Base-by-base conservation (phyloP, 768 basidiomycete genomes). In the Hypholoma fasciculare region DNA sequence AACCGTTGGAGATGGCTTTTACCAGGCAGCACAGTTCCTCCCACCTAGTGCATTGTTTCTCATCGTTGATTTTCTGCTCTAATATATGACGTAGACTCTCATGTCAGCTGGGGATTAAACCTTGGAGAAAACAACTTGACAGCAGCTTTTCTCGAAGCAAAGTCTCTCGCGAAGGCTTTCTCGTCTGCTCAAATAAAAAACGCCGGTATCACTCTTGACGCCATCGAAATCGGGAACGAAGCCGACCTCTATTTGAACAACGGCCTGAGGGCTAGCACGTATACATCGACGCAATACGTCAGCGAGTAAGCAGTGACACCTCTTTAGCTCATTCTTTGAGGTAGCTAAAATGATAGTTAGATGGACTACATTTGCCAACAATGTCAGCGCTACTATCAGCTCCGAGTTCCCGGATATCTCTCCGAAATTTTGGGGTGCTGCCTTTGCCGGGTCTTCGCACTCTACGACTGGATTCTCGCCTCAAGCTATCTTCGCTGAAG, bases 51-150 rank as follows among this genome's bases (percentile, higher is more conserved):
- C 23, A 52, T 72, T 62, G 30, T 40, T 20, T 61, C 40, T 47
- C 57, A 49, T 27, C 40, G n/a, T 50, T 23, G 51, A 44, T 4
- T 11, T 13, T 47, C n/a, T 39, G 47, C 27, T 23, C 37, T 16
- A 38, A 46, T 44, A 52, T 47, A 27, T 49, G 20, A 37, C 52
- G 38, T 49, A 86, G 86, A 80, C 23, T 86, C 86, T 9, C 80
- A 78, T 50, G 83, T 89, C 61, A 82, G 76, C 13, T 89, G 85
- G 85, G 87, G 86, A 13, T 72, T 89, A 48, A 89, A 90, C 68
- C 71, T 89, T n/a, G 85, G 85, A 6, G 67, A 71, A 55, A 68
- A 74, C 46, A 85, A 84, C 61, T 27, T 84, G 52, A 84, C 82
- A 58, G 75, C 80, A 5, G 77, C 74, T 0, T 78, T 76, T 57